Conservation (phyloP, 106 monocot species). For the Dendrobium chrysotoxum region DNA sequence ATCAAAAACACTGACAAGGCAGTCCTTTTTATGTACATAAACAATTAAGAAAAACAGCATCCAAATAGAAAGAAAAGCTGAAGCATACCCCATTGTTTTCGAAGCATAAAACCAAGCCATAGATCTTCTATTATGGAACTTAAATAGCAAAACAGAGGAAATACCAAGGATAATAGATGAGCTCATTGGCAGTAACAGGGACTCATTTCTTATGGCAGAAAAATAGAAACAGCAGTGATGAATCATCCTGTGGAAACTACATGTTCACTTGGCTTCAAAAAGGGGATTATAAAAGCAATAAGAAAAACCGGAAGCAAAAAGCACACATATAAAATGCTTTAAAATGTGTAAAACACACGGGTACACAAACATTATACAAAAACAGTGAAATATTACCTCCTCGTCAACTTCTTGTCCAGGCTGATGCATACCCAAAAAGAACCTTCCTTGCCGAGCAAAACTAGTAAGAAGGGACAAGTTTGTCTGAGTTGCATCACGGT, state of each 20-base stretch:
- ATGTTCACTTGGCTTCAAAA: background rate
- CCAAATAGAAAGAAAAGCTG: background rate
- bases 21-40: background rate
- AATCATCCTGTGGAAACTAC: background rate
- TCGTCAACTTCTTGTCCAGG: conserved; percentile 69
- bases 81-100: background rate
- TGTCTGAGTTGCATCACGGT: conserved; percentile 82
- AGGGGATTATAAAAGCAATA: background rate
- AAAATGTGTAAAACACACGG: background rate
- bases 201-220: background rate
- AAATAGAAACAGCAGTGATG: background rate
- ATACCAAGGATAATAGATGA: background rate
- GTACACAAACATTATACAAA: background rate
- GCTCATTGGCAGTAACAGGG: background rate
- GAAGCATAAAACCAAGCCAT: background rate
- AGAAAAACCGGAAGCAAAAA: background rate
- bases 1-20: background rate
- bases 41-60: background rate
- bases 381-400: background rate
- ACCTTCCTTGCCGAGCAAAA: conserved; percentile 83
- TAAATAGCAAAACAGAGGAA: background rate
- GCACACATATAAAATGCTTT: background rate
- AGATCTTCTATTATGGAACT: background rate
- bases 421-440: conserved; percentile 64
- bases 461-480: conserved; percentile 88